Conservation (phyloP, 768 basidiomycete genomes). For the Rhodotorula babjevae region DNA sequence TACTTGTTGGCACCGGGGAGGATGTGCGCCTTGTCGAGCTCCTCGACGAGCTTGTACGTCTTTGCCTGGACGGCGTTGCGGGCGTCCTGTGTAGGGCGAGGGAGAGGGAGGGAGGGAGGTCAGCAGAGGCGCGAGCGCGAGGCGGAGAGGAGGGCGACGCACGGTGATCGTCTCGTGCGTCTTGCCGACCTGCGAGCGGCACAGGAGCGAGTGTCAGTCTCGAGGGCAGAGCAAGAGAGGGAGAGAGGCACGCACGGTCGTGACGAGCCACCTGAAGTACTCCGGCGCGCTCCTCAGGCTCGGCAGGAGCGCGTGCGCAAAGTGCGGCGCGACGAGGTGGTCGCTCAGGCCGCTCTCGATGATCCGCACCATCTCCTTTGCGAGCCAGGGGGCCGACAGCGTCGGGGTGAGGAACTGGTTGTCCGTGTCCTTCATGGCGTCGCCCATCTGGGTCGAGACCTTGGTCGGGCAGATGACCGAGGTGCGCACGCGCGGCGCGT, state of each 20-base stretch:
- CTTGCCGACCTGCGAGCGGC: conserved; percentile 14
- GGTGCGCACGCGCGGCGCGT: conserved; percentile 31
- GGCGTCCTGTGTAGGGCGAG: conserved; percentile 1
- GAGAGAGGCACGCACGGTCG: background rate
- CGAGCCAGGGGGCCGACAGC: conserved; percentile 20
- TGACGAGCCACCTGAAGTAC: conserved; percentile 24
- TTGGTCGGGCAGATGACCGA: conserved; percentile 36
- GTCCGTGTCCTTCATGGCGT: conserved; percentile 28
- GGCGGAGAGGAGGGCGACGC: background rate
- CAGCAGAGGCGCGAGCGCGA: background rate
- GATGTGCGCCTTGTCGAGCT: conserved; percentile 26
- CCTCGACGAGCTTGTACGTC: conserved; percentile 11
- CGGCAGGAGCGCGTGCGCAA: conserved; percentile 17
- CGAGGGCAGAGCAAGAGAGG: background rate
- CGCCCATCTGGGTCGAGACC: conserved; percentile 30
- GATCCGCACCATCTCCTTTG: conserved; percentile 21
- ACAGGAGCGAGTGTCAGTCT: too few species aligned
- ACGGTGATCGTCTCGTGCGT: conserved; percentile 27
- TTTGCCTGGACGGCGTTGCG: conserved; percentile 22
- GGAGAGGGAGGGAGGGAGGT: too few species aligned
- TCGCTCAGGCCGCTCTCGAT: conserved; percentile 25
- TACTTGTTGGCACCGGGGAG: too few species aligned
- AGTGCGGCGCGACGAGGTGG: conserved; percentile 31
- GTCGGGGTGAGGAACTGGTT: conserved; percentile 30
- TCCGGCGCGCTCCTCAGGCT: conserved; percentile 19